These are phyloP conservation scores for Trichosporon faecale DNA, from an alignment of 1,284 basidiomycete species.

Conservation along the genomic window DNA sequence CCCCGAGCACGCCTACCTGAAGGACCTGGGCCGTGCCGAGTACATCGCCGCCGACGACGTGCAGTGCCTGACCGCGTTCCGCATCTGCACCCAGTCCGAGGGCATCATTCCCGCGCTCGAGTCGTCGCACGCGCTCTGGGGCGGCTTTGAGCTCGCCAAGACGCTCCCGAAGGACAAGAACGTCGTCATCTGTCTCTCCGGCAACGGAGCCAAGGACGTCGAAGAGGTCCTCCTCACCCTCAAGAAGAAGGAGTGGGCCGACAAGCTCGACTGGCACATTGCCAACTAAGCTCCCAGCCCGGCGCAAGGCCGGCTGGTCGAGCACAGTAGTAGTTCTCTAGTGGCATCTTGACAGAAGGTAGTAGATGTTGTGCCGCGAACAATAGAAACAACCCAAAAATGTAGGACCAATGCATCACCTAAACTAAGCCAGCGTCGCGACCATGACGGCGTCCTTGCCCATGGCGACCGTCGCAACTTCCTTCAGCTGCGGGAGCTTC, in stretches of 20 bases:
- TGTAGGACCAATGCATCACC: background rate
- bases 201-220: constrained; percentile 50
- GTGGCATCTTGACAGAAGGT: background rate
- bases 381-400: background rate
- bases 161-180: constrained; percentile 78
- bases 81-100: constrained; percentile 84
- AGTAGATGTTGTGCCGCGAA: background rate
- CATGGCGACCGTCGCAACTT: constrained; percentile 45
- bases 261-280: constrained; percentile 80
- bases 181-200: constrained; percentile 65
- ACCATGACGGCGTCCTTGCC: constrained; percentile 52
- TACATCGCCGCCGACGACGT: constrained; percentile 92
- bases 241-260: constrained; percentile 68
- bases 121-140: constrained; percentile 94
- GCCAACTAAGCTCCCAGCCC: constrained; percentile 29
- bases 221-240: constrained; percentile 48
- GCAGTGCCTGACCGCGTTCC: constrained; percentile 87
- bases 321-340: background rate
- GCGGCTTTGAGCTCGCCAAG: constrained; percentile 79
- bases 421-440: background rate
- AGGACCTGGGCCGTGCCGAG: constrained; percentile 88
- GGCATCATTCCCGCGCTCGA: constrained; percentile 98
- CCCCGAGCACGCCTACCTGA: constrained; percentile 95
- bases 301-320: background rate
- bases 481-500: constrained; percentile 36